phyloP scores from a whole-genome alignment of 2,329 filamentous ascomycete species.

The Cercospora sesami region DNA sequence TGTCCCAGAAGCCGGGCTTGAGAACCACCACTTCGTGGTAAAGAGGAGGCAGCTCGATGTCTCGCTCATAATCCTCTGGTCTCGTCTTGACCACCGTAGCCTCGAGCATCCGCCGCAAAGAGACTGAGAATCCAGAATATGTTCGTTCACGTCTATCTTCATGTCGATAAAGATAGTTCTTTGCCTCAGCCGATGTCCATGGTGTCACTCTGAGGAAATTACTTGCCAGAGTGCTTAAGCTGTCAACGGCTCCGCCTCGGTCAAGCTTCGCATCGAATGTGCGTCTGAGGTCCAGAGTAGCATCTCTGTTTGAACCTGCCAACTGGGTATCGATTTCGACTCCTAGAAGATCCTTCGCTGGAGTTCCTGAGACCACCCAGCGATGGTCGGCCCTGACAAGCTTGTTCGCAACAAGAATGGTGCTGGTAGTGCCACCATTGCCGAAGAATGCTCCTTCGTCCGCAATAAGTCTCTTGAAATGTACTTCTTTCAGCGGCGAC shows the following conservation, averaged over 20 bases:
- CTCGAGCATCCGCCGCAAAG: slow-evolving; percentile 69
- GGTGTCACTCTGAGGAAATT: slow-evolving; percentile 75
- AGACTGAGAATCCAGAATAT: slow-evolving; percentile 61
- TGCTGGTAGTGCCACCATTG: slow-evolving; percentile 65
- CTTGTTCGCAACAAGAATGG: slow-evolving; percentile 55
- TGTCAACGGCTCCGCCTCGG: slow-evolving; percentile 54
- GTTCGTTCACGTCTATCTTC: slow-evolving; percentile 54
- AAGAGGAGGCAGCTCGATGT: slow-evolving; percentile 69
- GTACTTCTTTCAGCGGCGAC: slow-evolving; percentile 68
- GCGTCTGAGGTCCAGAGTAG: slow-evolving; percentile 44
- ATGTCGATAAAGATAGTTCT: slow-evolving; percentile 63
- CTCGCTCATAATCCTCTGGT: slow-evolving; percentile 65
- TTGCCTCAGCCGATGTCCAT: slow-evolving; percentile 67
- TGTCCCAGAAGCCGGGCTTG: slow-evolving; percentile 82
- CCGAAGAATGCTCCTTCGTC: slow-evolving; percentile 90
- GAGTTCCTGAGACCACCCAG: slow-evolving; percentile 91
- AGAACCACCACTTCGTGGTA: slow-evolving; percentile 70
- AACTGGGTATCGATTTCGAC: slow-evolving; percentile 60
- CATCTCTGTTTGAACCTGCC: slow-evolving; percentile 20
- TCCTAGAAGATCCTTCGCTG: slow-evolving; percentile 78
- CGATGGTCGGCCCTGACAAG: slow-evolving; percentile 64
- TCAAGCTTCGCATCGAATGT: slow-evolving; percentile 44
- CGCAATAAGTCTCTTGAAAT: slow-evolving; percentile 85
- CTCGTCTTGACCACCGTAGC: slow-evolving; percentile 75
- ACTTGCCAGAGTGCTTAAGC: slow-evolving; percentile 62